Conservation (phyloP, 2,329 filamentous ascomycete species). For the Neonectria punicea region DNA sequence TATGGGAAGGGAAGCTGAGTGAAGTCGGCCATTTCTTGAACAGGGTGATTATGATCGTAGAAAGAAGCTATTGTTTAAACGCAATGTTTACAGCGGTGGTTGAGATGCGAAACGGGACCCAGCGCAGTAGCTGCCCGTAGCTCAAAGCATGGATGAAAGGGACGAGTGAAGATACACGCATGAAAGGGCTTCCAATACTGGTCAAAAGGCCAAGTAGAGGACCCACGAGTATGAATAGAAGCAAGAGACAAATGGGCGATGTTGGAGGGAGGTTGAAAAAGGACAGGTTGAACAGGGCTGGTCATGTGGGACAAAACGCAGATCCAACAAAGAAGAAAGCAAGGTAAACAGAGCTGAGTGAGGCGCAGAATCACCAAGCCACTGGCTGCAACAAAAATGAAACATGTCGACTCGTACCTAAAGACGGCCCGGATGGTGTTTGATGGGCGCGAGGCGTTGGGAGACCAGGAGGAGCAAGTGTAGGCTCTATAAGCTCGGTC, state of each 20-base stretch:
- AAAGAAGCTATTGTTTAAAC: not conserved
- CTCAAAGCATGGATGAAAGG: not conserved
- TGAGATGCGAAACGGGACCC: not conserved
- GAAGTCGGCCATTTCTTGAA: not conserved
- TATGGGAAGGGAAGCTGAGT: not conserved
- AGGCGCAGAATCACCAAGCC: slow-evolving; percentile 13
- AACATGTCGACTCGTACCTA: slow-evolving; percentile 20
- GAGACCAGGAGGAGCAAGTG: slow-evolving; percentile 8
- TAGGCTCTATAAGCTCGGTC: slow-evolving; percentile 20
- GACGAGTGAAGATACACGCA: too few species aligned
- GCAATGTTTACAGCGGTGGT: not conserved
- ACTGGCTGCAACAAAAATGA: slow-evolving; percentile 8
- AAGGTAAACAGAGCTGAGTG: slow-evolving; percentile 8
- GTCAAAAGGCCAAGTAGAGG: not conserved
- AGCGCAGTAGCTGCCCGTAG: too few species aligned
- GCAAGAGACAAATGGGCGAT: slow-evolving; percentile 2
- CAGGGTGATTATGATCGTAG: not conserved
- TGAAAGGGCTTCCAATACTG: not conserved
- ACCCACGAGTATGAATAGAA: not conserved
- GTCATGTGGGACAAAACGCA: slow-evolving; percentile 16
- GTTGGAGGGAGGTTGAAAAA: slow-evolving; percentile 15
- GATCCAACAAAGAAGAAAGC: slow-evolving; percentile 1
- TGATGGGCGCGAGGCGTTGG: not conserved
- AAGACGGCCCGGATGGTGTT: slow-evolving; percentile 13
- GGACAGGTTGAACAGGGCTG: slow-evolving; percentile 2